phyloP scores from a whole-genome alignment of 2,329 filamentous ascomycete genomes.

The Paecilomyces variotii region DNA sequence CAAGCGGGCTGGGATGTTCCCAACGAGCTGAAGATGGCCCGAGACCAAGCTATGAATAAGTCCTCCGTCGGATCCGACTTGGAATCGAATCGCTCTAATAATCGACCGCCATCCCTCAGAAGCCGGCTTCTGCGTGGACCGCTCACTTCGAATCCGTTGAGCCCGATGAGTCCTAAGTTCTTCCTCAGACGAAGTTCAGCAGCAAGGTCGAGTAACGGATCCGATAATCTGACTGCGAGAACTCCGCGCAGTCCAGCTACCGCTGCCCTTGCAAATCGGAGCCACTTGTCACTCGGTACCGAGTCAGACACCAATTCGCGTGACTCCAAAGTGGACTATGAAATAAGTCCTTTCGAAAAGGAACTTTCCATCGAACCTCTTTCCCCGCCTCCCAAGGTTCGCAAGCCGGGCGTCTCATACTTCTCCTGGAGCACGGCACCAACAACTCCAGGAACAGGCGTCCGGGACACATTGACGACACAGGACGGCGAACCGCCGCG shows the following conservation, averaged over 20 bases:
- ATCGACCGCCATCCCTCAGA: background rate
- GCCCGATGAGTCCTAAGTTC: background rate
- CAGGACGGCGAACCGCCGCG: background rate
- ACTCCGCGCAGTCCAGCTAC: background rate
- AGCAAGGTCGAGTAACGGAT: background rate
- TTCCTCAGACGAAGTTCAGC: background rate
- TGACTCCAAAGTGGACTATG: background rate
- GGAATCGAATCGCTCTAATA: background rate
- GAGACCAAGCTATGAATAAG: background rate
- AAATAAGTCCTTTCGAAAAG: background rate
- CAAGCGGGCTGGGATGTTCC: background rate
- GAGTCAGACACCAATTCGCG: background rate
- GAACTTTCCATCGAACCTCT: background rate
- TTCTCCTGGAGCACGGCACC: background rate
- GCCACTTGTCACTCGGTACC: background rate
- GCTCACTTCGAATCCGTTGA: background rate
- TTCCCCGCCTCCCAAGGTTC: constrained; percentile 1
- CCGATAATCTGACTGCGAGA: background rate
- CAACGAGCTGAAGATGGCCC: background rate
- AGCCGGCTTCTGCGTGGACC: background rate
- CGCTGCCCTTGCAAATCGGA: background rate
- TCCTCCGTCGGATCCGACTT: background rate
- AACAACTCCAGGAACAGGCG: background rate
- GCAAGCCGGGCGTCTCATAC: constrained; percentile 1
- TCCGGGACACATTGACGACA: background rate